Percentiles rank a stretch among this genome's conserved stretches.
Conservation (phyloP, 2,329 filamentous ascomycete genomes). For the Ophiosphaerella korrae region DNA sequence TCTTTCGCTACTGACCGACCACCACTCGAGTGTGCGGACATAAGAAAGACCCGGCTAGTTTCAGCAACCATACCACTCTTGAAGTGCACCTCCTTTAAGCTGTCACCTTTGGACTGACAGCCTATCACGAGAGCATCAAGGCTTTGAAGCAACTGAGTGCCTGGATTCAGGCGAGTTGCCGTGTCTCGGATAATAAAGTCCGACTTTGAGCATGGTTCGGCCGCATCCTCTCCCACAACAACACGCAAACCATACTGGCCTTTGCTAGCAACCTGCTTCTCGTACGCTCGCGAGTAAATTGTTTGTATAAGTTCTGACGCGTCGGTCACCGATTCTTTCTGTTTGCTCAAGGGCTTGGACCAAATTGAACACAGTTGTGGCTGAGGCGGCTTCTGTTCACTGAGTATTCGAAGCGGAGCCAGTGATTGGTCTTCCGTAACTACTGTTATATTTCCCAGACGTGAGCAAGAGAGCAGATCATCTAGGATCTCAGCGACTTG, state of each 20-base stretch:
- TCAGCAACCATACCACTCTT: constrained; percentile 40
- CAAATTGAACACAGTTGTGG: constrained; percentile 44
- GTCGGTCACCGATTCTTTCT: constrained; percentile 22
- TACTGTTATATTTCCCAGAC: constrained; percentile 42
- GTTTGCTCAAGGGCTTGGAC: constrained; percentile 33
- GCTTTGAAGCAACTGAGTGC: constrained; percentile 32
- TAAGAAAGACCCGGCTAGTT: constrained; percentile 39
- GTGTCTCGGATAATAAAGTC: constrained; percentile 41
- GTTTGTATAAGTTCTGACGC: constrained; percentile 38
- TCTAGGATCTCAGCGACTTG: constrained; percentile 39
- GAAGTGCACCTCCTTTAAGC: constrained; percentile 46
- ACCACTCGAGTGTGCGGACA: constrained; percentile 38
- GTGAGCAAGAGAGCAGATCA: constrained; percentile 40
- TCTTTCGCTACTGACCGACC: constrained; percentile 45
- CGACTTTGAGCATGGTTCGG: constrained; percentile 29
- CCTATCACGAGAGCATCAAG: constrained; percentile 41
- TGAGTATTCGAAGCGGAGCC: constrained; percentile 33
- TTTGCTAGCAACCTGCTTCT: constrained; percentile 43
- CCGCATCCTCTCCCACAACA: constrained; percentile 31
- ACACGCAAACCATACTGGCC: constrained; percentile 36
- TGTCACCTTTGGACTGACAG: constrained; percentile 43
- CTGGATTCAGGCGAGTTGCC: constrained; percentile 15
- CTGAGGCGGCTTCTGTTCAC: constrained; percentile 30
- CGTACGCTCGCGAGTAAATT: constrained; percentile 44
- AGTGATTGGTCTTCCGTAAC: constrained; percentile 41